Percentiles rank a stretch among this genome's conserved stretches.
These are phyloP conservation scores for Kwoniella sp. DNA, from an alignment of 768 basidiomycete genomes.

Conservation along the genomic window DNA sequence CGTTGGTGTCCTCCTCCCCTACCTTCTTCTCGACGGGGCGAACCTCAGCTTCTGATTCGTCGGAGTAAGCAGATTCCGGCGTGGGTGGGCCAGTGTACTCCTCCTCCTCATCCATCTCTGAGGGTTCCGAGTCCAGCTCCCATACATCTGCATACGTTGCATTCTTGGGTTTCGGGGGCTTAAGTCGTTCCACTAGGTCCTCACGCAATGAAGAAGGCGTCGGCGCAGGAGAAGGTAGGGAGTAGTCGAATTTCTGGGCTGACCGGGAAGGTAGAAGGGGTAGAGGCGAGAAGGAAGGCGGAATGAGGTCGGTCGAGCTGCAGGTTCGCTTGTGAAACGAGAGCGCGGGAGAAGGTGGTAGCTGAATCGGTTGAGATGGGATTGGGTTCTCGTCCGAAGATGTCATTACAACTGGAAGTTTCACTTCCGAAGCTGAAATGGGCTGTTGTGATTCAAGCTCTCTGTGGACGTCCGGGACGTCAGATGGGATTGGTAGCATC, in stretches of 20 bases:
- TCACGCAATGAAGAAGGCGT: slow-evolving; percentile 36
- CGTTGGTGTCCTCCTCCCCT: slow-evolving; percentile 4
- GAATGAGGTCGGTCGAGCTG: slow-evolving; percentile 29
- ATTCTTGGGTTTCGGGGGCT: slow-evolving; percentile 11
- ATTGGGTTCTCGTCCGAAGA: not conserved
- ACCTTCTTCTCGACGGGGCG: not conserved
- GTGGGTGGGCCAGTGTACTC: slow-evolving; percentile 38
- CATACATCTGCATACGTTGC: slow-evolving; percentile 35
- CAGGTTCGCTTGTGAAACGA: not conserved
- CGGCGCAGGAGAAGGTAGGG: slow-evolving; percentile 35
- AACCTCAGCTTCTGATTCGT: slow-evolving; percentile 9
- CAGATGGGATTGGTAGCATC: not conserved
- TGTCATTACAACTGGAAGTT: not conserved
- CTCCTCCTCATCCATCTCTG: slow-evolving; percentile 34
- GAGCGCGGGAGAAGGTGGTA: not conserved
- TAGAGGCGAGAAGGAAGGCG: slow-evolving; percentile 30
- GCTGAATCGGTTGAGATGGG: not conserved
- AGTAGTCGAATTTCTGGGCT: slow-evolving; percentile 20
- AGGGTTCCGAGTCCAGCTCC: slow-evolving; percentile 29
- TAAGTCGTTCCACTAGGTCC: slow-evolving; percentile 38
- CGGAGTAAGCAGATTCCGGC: slow-evolving; percentile 22
- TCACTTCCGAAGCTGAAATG: not conserved
- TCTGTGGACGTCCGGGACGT: not conserved
- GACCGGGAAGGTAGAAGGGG: slow-evolving; percentile 1
- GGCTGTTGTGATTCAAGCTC: not conserved